Percentiles rank a stretch among this genome's conserved stretches.
phyloP scores from a whole-genome alignment of 2,329 filamentous ascomycete genomes.

The Aspergillus melleus region DNA sequence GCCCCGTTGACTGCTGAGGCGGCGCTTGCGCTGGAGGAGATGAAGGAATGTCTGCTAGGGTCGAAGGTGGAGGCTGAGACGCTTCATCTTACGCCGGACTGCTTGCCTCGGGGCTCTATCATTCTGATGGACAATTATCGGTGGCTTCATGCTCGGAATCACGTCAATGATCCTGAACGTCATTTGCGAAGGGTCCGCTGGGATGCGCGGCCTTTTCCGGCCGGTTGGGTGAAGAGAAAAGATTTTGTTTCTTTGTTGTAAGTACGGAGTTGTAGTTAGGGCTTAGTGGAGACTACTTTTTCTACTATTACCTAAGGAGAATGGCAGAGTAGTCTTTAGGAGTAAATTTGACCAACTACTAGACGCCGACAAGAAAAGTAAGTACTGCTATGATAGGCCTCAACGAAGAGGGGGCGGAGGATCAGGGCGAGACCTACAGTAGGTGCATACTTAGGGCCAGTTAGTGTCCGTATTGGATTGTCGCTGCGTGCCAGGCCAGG shows the following conservation, averaged over 20 bases:
- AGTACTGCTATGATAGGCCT: too few relatives aligned
- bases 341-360: too few relatives aligned
- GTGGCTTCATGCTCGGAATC: constrained; percentile 12
- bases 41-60: constrained; percentile 25
- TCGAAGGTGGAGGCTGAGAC: constrained; percentile 12
- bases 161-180: constrained; percentile 35
- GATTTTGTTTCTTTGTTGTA: not conserved
- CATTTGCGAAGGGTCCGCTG: constrained; percentile 39
- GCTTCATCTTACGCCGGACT: constrained; percentile 20
- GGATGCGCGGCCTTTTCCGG: constrained; percentile 29
- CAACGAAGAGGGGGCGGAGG: too few relatives aligned
- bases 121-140: not conserved
- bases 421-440: too few relatives aligned
- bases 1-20: constrained; percentile 20
- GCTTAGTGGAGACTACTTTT: too few relatives aligned
- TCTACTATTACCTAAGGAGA: too few relatives aligned
- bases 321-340: too few relatives aligned
- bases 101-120: not conserved
- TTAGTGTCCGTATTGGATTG: too few relatives aligned
- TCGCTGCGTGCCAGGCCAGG: too few relatives aligned
- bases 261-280: not conserved
- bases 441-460: too few relatives aligned
- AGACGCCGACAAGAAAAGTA: too few relatives aligned
- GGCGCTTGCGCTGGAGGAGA: constrained; percentile 27
- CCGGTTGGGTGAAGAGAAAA: not conserved